phyloP scores from a whole-genome alignment of 2,329 filamentous ascomycete species.

The Neoarthrinium moseri region DNA sequence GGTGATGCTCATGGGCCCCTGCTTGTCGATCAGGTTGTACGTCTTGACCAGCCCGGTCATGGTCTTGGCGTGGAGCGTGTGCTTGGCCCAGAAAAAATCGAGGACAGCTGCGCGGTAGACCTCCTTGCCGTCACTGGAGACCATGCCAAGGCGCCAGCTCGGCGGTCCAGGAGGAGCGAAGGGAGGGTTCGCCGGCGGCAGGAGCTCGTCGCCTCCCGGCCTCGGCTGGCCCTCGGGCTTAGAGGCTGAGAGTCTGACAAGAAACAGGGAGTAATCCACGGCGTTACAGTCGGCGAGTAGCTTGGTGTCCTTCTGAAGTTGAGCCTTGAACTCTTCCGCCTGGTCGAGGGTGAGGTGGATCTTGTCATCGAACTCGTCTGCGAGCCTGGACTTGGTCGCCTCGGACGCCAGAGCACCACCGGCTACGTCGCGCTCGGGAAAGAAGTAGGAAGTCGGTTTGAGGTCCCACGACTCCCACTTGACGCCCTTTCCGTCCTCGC shows the following conservation, averaged over 20 bases:
- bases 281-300: conserved; percentile 63
- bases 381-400: conserved; percentile 63
- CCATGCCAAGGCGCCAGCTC: conserved; percentile 62
- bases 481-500: conserved; percentile 25
- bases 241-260: conserved; percentile 49
- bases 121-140: conserved; percentile 62
- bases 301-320: conserved; percentile 60
- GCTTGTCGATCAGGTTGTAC: conserved; percentile 61
- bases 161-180: conserved; percentile 31
- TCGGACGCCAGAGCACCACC: conserved; percentile 62
- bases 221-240: conserved; percentile 44
- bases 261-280: conserved; percentile 74
- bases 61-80: conserved; percentile 63
- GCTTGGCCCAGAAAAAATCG: conserved; percentile 79
- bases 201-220: conserved; percentile 21
- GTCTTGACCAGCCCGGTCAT: conserved; percentile 65
- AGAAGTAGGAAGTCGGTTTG: conserved; percentile 74
- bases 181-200: conserved; percentile 28
- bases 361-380: conserved; percentile 68
- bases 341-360: conserved; percentile 54
- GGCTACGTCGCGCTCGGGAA: conserved; percentile 70
- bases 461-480: conserved; percentile 73
- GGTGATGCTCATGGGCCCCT: conserved; percentile 75
- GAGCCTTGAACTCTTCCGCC: conserved; percentile 53
- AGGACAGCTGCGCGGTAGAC: conserved; percentile 66